phyloP scores from a whole-genome alignment of 1,139 yeast species.

The Nakaseomyces nivariensis region DNA sequence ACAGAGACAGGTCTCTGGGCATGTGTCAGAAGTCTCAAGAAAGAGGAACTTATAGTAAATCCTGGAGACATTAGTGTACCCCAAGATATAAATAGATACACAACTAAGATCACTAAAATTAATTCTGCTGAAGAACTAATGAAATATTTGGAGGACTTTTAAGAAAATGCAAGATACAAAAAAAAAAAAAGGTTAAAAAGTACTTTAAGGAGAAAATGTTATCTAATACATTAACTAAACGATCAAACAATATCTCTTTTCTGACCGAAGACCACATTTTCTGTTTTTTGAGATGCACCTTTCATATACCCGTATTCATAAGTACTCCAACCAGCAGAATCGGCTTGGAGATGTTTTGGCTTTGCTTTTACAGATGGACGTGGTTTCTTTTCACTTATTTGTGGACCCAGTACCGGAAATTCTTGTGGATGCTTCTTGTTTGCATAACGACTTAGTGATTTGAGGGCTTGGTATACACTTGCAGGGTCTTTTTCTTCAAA shows the following conservation, averaged over 20 bases:
- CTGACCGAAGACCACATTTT: constrained; percentile 43
- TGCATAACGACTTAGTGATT: constrained; percentile 60
- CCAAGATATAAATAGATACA: constrained; percentile 24
- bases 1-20: constrained; percentile 36
- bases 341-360: constrained; percentile 27
- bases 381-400: constrained; percentile 30
- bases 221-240: too few species aligned
- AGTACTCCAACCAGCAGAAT: constrained; percentile 42
- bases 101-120: constrained; percentile 19
- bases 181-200: too few species aligned
- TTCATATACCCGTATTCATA: constrained; percentile 49
- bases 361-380: constrained; percentile 31
- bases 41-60: constrained; percentile 29
- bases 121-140: not conserved
- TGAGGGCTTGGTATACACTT: constrained; percentile 62
- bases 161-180: too few species aligned
- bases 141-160: not conserved
- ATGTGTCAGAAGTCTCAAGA: constrained; percentile 33
- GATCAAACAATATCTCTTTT: constrained; percentile 34
- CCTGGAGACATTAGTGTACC: constrained; percentile 29
- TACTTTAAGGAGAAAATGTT: too few species aligned
- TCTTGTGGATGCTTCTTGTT: constrained; percentile 37
- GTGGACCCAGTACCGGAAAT: constrained; percentile 44
- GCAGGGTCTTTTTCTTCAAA: constrained; percentile 69
- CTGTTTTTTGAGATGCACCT: constrained; percentile 45